These are phyloP conservation scores for Ascochyta clinopodiicola DNA, from an alignment of 2,329 filamentous ascomycete species.

Conservation along the genomic window DNA sequence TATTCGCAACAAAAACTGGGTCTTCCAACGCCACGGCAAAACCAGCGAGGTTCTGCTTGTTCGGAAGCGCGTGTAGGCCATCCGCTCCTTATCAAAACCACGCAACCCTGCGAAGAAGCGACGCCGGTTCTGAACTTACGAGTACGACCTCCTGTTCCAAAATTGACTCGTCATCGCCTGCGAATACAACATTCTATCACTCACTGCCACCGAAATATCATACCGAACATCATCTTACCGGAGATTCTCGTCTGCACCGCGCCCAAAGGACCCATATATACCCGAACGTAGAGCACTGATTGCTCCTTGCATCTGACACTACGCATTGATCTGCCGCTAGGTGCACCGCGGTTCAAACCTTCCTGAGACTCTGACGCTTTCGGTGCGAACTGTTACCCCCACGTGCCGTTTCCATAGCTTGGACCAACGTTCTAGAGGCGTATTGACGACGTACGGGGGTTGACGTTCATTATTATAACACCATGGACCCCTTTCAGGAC, in stretches of 20 bases:
- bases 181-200: background rate
- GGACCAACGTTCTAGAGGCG: conserved; percentile 22
- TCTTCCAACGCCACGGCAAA: conserved; percentile 24
- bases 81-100: conserved; percentile 28
- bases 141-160: conserved; percentile 12
- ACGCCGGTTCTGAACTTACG: background rate
- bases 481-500: conserved; percentile 38
- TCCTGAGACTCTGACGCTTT: conserved; percentile 20
- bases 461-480: conserved; percentile 22
- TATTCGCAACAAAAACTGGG: conserved; percentile 33
- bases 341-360: conserved; percentile 22
- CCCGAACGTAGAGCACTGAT: conserved; percentile 22
- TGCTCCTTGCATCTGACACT: conserved; percentile 24
- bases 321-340: conserved; percentile 26
- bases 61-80: conserved; percentile 20
- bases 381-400: conserved; percentile 20
- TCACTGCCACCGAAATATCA: background rate
- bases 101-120: conserved; percentile 20
- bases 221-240: conserved; percentile 1
- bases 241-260: conserved; percentile 9
- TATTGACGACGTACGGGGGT: conserved; percentile 13
- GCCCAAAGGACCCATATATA: conserved; percentile 27
- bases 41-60: conserved; percentile 20
- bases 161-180: conserved; percentile 8
- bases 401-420: conserved; percentile 23